phyloP scores from a whole-genome alignment of 2,329 filamentous ascomycete species.

The Aspergillus sp. region DNA sequence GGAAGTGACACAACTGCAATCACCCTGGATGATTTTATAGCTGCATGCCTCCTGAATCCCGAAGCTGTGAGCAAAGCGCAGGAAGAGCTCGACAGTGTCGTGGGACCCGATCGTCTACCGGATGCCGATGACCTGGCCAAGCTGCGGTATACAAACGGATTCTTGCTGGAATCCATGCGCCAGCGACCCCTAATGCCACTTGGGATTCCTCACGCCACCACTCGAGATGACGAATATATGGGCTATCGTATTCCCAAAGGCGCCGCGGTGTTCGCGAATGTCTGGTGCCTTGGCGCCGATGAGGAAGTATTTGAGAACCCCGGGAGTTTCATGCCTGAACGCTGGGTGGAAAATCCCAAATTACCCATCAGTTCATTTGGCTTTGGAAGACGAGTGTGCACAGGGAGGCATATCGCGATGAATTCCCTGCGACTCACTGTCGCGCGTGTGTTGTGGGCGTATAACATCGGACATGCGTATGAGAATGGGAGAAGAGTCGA shows the following conservation, averaged over 20 bases:
- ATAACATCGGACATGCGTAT: slow-evolving; percentile 9
- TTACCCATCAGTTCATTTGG: slow-evolving; percentile 43
- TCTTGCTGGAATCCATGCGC: slow-evolving; percentile 23
- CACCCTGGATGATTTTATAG: slow-evolving; percentile 40
- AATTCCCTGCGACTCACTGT: slow-evolving; percentile 47
- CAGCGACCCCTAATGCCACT: slow-evolving; percentile 32
- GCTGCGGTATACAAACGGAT: slow-evolving; percentile 20
- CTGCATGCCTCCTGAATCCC: slow-evolving; percentile 40
- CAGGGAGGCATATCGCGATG: slow-evolving; percentile 23
- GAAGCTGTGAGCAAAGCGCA: slow-evolving; percentile 33
- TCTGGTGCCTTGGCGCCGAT: slow-evolving; percentile 38
- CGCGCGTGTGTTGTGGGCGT: slow-evolving; percentile 45
- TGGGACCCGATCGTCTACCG: slow-evolving; percentile 25
- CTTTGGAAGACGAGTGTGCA: slow-evolving; percentile 47
- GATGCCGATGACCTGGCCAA: slow-evolving; percentile 16
- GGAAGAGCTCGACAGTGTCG: slow-evolving; percentile 27
- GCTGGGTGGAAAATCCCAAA: slow-evolving; percentile 28
- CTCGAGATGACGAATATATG: slow-evolving; percentile 40
- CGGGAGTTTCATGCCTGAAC: slow-evolving; percentile 31
- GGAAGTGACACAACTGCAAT: slow-evolving; percentile 42
- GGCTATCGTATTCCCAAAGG: slow-evolving; percentile 44
- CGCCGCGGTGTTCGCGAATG: slow-evolving; percentile 37
- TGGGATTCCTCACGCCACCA: slow-evolving; percentile 40
- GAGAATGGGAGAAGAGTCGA: slow-evolving; percentile 14
- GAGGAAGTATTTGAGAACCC: slow-evolving; percentile 32